A percentile compares a stretch with the other conserved stretches of the same genome.
These are phyloP conservation scores for Fusarium paranaense DNA, from an alignment of 2,329 filamentous ascomycete species.

Conservation along the genomic window DNA sequence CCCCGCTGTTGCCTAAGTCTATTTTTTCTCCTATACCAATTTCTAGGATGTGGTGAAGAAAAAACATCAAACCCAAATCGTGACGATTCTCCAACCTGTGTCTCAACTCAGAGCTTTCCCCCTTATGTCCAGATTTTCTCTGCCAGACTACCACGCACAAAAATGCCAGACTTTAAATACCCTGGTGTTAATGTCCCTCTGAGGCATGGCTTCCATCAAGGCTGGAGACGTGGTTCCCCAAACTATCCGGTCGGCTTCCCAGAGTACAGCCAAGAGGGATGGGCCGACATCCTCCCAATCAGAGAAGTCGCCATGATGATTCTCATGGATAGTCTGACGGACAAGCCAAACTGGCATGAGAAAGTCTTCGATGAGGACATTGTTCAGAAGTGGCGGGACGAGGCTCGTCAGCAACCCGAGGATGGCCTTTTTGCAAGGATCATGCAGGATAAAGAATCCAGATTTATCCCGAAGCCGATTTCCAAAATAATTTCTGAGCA, in stretches of 20 bases:
- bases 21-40: not conserved
- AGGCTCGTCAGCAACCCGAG: slow-evolving; percentile 1
- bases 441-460: not conserved
- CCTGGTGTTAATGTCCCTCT: not conserved
- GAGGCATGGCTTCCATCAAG: not conserved
- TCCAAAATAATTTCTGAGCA: not conserved
- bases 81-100: not conserved
- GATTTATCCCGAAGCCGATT: not conserved
- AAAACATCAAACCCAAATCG: not conserved
- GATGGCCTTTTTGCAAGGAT: not conserved
- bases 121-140: not conserved
- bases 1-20: not conserved
- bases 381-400: slow-evolving; percentile 6
- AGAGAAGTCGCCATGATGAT: slow-evolving; percentile 40
- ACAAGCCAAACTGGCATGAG: slow-evolving; percentile 39
- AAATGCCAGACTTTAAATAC: not conserved
- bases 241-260: not conserved
- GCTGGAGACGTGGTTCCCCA: not conserved
- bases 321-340: slow-evolving; percentile 40
- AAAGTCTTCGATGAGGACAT: slow-evolving; percentile 33
- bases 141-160: not conserved
- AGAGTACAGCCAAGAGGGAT: not conserved
- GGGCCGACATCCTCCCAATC: not conserved
- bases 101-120: not conserved
- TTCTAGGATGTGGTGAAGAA: not conserved